Conservation (phyloP, 23 red algal genomes). For the Gracilariopsis chorda region DNA sequence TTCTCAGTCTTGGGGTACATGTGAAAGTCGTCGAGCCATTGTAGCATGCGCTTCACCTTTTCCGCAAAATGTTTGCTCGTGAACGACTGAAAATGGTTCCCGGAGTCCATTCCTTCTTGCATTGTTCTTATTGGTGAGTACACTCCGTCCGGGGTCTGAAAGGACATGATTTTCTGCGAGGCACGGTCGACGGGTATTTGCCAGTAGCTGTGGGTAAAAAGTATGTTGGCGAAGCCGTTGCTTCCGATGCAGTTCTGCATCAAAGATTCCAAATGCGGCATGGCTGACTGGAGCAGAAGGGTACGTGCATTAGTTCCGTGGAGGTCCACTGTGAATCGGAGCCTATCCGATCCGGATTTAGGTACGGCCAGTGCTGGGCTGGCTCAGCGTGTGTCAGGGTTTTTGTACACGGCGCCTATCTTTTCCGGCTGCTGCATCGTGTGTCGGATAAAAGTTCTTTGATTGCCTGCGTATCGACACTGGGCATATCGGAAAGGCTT, state of each 20-base stretch:
- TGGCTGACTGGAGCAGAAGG: background rate
- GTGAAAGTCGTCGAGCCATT: constrained; percentile 45
- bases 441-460: background rate
- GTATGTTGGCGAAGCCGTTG: constrained; percentile 8
- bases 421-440: background rate
- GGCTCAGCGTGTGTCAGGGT: background rate
- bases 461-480: background rate
- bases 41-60: background rate
- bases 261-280: constrained; percentile 12
- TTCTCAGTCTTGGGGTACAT: constrained; percentile 16
- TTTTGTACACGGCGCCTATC: constrained; percentile 29
- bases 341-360: constrained; percentile 17
- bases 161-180: constrained; percentile 13
- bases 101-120: constrained; percentile 1
- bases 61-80: background rate
- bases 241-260: background rate
- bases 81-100: constrained; percentile 32
- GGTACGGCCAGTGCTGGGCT: constrained; percentile 30
- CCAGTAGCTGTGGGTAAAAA: constrained; percentile 33
- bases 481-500: background rate
- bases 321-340: constrained; percentile 47
- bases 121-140: constrained; percentile 17
- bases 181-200: constrained; percentile 17
- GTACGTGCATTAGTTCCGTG: background rate
- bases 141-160: constrained; percentile 13